Percentiles rank a stretch among this genome's conserved stretches.
Conservation (phyloP, 2,329 filamentous ascomycete species). For the Amylocarpus encephaloides region DNA sequence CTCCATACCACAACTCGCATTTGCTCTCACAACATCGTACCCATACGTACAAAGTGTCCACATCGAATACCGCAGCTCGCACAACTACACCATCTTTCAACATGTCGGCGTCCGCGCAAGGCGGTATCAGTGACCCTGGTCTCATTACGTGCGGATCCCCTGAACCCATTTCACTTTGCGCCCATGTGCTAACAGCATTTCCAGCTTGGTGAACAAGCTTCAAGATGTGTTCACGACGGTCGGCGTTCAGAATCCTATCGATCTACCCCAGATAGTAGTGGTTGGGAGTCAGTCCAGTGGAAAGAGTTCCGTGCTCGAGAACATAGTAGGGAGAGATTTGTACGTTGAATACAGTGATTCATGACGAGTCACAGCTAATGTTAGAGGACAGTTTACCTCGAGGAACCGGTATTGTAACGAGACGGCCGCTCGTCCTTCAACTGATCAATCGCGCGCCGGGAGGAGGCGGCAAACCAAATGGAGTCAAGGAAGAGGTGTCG, state of each 20-base stretch:
- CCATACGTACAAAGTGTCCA: not conserved
- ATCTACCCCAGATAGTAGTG: conserved; percentile 95
- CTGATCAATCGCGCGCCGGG: conserved; percentile 84
- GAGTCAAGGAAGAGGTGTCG: conserved; percentile 57
- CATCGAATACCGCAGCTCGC: conserved; percentile 3
- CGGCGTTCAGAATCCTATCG: conserved; percentile 98
- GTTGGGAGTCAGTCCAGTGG: conserved; percentile 98
- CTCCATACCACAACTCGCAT: conserved; percentile 7
- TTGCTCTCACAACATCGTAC: conserved; percentile 3
- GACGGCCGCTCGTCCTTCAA: conserved; percentile 91
- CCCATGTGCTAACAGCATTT: conserved; percentile 23
- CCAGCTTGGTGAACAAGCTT: conserved; percentile 89
- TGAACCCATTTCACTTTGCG: conserved; percentile 17
- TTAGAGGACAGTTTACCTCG: conserved; percentile 68
- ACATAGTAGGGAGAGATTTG: conserved; percentile 98
- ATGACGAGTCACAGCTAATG: conserved; percentile 17
- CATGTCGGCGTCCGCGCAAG: conserved; percentile 33
- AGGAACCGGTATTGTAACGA: conserved; percentile 94
- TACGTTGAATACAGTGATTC: conserved; percentile 45
- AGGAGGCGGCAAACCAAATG: conserved; percentile 58
- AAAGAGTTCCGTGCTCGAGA: conserved; percentile 98
- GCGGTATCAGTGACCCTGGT: conserved; percentile 60
- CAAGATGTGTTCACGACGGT: conserved; percentile 99
- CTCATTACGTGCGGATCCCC: conserved; percentile 52
- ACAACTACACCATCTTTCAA: conserved; percentile 12